Percentiles rank a stretch among this genome's conserved stretches.
Conservation (phyloP, 2,329 filamentous ascomycete species). For the Leptographium wingfieldii region DNA sequence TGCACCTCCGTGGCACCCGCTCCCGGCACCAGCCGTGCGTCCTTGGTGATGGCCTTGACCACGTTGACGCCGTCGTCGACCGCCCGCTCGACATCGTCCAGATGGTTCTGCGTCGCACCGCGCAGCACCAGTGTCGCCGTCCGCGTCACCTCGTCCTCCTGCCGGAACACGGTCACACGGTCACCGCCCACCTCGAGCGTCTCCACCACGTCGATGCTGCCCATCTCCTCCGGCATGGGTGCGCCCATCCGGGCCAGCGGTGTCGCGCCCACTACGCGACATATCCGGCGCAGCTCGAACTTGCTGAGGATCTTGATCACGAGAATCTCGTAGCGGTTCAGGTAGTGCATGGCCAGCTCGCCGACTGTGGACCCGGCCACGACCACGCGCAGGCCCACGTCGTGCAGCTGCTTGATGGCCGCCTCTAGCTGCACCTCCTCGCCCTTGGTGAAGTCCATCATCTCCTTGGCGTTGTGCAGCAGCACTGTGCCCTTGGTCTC, state of each 20-base stretch:
- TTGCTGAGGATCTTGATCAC: slow-evolving; percentile 96
- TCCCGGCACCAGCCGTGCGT: slow-evolving; percentile 80
- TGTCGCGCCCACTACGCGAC: slow-evolving; percentile 90
- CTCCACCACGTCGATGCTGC: slow-evolving; percentile 85
- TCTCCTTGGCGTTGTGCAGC: slow-evolving; percentile 94
- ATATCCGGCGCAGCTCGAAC: slow-evolving; percentile 89
- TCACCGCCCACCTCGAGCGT: slow-evolving; percentile 96
- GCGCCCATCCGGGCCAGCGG: slow-evolving; percentile 91
- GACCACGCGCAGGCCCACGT: slow-evolving; percentile 83
- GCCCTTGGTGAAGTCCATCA: slow-evolving; percentile 96
- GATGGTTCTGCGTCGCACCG: slow-evolving; percentile 93
- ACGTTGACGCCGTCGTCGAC: slow-evolving; percentile 98
- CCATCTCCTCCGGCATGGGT: slow-evolving; percentile 99
- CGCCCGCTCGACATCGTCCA: slow-evolving; percentile 92
- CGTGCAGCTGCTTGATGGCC: slow-evolving; percentile 87
- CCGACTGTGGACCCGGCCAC: slow-evolving; percentile 89
- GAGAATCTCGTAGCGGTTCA: slow-evolving; percentile 93
- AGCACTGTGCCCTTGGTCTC: slow-evolving; percentile 98
- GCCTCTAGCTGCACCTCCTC: slow-evolving; percentile 88
- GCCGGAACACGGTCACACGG: slow-evolving; percentile 94
- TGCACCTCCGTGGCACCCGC: slow-evolving; percentile 92
- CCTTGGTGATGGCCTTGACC: slow-evolving; percentile 94
- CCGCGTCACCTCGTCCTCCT: slow-evolving; percentile 83
- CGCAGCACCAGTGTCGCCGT: slow-evolving; percentile 90
- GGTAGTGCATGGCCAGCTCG: slow-evolving; percentile 91